A percentile compares a stretch with the other conserved stretches of the same genome.
These are phyloP conservation scores for Ogataea methanolica DNA, from an alignment of 805 yeast species.

Conservation along the genomic window DNA sequence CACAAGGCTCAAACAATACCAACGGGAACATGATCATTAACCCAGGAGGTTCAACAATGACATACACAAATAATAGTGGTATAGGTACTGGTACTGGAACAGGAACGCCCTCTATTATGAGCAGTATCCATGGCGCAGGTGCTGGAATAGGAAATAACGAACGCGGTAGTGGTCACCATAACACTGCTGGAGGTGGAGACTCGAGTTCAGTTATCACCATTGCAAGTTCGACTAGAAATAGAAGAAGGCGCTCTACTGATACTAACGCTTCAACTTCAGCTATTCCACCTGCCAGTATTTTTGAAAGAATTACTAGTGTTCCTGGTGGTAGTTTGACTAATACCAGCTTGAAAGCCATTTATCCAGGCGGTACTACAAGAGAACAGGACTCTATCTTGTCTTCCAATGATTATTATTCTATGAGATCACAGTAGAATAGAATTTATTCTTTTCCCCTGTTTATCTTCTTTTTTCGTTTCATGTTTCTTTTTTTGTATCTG, in stretches of 20 bases:
- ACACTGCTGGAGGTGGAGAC: conserved; percentile 12
- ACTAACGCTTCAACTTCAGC: conserved; percentile 64
- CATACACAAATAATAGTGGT: conserved; percentile 1
- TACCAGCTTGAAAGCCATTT: neutral
- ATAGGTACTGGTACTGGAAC: too few species aligned
- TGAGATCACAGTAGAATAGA: conserved; percentile 7
- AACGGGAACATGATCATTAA: conserved; percentile 17
- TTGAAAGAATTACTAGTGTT: conserved; percentile 41
- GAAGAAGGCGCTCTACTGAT: conserved; percentile 33
- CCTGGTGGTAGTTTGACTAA: neutral
- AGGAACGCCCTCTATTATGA: conserved; percentile 4
- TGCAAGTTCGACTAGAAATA: conserved; percentile 30
- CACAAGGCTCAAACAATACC: conserved; percentile 13
- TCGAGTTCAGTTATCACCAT: conserved; percentile 31
- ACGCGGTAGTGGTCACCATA: neutral
- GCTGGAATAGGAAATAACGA: neutral
- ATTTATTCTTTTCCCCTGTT: neutral
- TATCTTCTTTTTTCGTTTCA: neutral
- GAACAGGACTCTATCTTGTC: conserved; percentile 17
- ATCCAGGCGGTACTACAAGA: conserved; percentile 2
- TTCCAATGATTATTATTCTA: conserved; percentile 14
- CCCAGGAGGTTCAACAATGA: conserved; percentile 13
- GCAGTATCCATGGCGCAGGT: neutral
- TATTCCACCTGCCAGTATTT: conserved; percentile 68
- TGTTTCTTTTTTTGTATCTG: neutral